Conservation (phyloP, 768 basidiomycete genomes). For the Macrolepiota fuliginosa region DNA sequence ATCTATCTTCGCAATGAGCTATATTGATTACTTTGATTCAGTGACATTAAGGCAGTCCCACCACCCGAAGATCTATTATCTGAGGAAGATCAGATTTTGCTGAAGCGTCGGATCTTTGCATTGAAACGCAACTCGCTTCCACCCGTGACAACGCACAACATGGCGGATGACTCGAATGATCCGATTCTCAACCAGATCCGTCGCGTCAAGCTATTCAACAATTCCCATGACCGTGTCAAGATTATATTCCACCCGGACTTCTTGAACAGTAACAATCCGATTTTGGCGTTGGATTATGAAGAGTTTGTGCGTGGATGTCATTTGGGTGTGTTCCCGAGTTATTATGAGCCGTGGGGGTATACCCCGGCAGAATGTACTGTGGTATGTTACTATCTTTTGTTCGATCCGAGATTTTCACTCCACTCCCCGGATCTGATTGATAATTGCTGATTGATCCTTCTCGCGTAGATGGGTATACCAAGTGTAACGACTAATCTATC, state of each 20-base stretch:
- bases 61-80: slow-evolving; percentile 78
- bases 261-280: slow-evolving; percentile 96
- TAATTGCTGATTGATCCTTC: slow-evolving; percentile 9
- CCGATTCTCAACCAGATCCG: slow-evolving; percentile 96
- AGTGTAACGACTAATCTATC: slow-evolving; percentile 97
- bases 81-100: slow-evolving; percentile 87
- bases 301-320: slow-evolving; percentile 99
- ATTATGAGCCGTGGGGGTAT: slow-evolving; percentile 97
- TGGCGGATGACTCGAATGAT: slow-evolving; percentile 90
- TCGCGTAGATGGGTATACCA: slow-evolving; percentile 89
- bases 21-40: slow-evolving; percentile 23
- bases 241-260: slow-evolving; percentile 99
- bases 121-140: slow-evolving; percentile 94
- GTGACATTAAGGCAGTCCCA: slow-evolving; percentile 74
- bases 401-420: background rate
- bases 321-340: slow-evolving; percentile 96
- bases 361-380: slow-evolving; percentile 99
- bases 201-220: slow-evolving; percentile 91
- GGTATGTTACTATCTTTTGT: slow-evolving; percentile 40
- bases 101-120: slow-evolving; percentile 96
- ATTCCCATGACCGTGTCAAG: slow-evolving; percentile 86
- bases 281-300: slow-evolving; percentile 96
- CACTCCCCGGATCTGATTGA: background rate
- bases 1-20: background rate
- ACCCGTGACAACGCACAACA: slow-evolving; percentile 97